phyloP scores from a whole-genome alignment of 805 yeast species.

The Ogataea wickerhamii region DNA sequence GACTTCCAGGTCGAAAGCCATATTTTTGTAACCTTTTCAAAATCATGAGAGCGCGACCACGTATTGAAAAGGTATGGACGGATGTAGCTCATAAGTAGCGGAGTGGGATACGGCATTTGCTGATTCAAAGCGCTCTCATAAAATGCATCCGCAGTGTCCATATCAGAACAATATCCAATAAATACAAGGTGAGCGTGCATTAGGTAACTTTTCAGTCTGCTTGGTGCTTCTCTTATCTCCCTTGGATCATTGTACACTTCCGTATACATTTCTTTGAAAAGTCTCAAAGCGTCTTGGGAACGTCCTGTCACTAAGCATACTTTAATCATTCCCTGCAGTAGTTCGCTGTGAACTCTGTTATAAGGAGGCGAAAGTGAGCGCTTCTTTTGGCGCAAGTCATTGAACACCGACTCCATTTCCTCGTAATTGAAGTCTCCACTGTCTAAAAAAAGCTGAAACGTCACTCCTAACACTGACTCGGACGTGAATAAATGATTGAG shows the following conservation, averaged over 20 bases:
- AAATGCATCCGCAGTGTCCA: slow-evolving; percentile 66
- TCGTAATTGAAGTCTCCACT: slow-evolving; percentile 54
- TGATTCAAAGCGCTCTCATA: slow-evolving; percentile 65
- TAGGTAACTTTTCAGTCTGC: slow-evolving; percentile 45
- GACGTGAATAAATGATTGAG: slow-evolving; percentile 47
- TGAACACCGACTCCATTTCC: slow-evolving; percentile 55
- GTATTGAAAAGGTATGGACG: slow-evolving; percentile 61
- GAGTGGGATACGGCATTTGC: slow-evolving; percentile 68
- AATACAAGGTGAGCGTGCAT: slow-evolving; percentile 74
- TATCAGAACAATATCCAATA: slow-evolving; percentile 71
- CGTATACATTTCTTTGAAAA: slow-evolving; percentile 57
- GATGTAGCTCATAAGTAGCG: slow-evolving; percentile 68
- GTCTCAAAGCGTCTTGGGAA: slow-evolving; percentile 56
- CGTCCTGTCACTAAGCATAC: slow-evolving; percentile 64
- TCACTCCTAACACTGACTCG: slow-evolving; percentile 64
- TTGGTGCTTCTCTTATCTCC: slow-evolving; percentile 18
- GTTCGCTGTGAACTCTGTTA: slow-evolving; percentile 36
- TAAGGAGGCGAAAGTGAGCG: slow-evolving; percentile 6
- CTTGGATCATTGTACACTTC: slow-evolving; percentile 36
- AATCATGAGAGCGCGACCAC: slow-evolving; percentile 50
- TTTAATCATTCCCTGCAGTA: slow-evolving; percentile 68
- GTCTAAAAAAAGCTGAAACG: slow-evolving; percentile 63
- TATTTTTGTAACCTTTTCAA: slow-evolving; percentile 52
- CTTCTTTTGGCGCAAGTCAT: slow-evolving; percentile 31
- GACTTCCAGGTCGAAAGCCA: slow-evolving; percentile 60